Evolutionary conservation across 1,284 basidiomycete genomes (phyloP).

Genomic region (Pseudozyma thailandica): DNA sequence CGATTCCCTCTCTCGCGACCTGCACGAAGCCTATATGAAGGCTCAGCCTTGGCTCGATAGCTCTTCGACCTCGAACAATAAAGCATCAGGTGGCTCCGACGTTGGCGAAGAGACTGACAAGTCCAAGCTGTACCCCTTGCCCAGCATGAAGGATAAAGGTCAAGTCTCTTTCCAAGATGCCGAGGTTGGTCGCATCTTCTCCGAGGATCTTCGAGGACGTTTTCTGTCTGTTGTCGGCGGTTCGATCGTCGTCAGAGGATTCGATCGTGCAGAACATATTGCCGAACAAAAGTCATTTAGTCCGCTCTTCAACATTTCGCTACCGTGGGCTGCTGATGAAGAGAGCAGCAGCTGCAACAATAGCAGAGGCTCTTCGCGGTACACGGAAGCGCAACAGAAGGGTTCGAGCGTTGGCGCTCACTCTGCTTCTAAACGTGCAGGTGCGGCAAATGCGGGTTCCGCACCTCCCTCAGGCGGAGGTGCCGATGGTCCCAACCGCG

Average conservation of each 20-base stretch:
- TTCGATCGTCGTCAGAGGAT: constrained; percentile 59
- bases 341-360: neutral
- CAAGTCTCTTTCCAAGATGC: constrained; percentile 61
- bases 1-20: constrained; percentile 61
- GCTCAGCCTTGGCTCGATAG: constrained; percentile 65
- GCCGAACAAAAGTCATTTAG: constrained; percentile 37
- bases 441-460: constrained; percentile 44
- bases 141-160: constrained; percentile 61
- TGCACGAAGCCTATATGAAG: constrained; percentile 66
- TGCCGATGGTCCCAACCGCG: constrained; percentile 27
- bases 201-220: constrained; percentile 49
- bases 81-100: constrained; percentile 8
- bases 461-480: constrained; percentile 39
- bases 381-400: constrained; percentile 17
- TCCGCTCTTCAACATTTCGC: constrained; percentile 25
- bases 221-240: constrained; percentile 61
- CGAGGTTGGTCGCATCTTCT: constrained; percentile 67
- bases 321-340: constrained; percentile 45
- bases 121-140: constrained; percentile 46
- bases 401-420: constrained; percentile 38
- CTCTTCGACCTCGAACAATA: constrained; percentile 17
- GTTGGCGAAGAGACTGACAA: constrained; percentile 46
- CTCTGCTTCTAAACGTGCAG: constrained; percentile 33
- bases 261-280: constrained; percentile 50
- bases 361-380: constrained; percentile 6